Conservation (phyloP, 371 early-diverging fungal genomes). For the Rhizopus arrhizus region DNA sequence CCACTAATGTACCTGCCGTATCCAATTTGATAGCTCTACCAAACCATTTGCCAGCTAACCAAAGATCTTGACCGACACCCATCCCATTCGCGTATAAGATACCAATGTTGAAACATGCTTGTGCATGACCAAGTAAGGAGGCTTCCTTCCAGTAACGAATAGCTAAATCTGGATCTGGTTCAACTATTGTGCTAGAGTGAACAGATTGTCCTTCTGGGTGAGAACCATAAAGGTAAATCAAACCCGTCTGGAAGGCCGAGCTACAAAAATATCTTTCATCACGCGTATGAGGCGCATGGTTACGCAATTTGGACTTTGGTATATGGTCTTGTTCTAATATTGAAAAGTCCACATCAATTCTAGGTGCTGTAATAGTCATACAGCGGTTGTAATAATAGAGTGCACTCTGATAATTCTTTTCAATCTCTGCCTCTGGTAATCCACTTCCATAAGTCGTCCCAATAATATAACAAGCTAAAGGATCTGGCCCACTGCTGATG, state of each 20-base stretch:
- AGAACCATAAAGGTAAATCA: constrained; percentile 53
- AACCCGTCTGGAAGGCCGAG: constrained; percentile 52
- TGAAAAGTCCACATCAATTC: constrained; percentile 46
- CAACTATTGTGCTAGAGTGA: constrained; percentile 36
- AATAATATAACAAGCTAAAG: constrained; percentile 49
- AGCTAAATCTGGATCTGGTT: constrained; percentile 44
- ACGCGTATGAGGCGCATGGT: constrained; percentile 44
- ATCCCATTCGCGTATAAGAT: constrained; percentile 51
- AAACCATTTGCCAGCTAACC: constrained; percentile 52
- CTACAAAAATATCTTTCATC: constrained; percentile 53
- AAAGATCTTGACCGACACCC: constrained; percentile 44
- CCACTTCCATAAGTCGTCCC: constrained; percentile 51
- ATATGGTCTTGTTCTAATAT: constrained; percentile 33
- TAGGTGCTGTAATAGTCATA: constrained; percentile 51
- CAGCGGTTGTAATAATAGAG: constrained; percentile 48
- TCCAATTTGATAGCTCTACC: constrained; percentile 54
- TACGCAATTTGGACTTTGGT: constrained; percentile 39
- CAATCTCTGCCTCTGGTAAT: constrained; percentile 42
- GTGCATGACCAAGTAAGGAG: constrained; percentile 50
- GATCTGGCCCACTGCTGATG: constrained; percentile 42
- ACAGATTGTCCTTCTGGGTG: constrained; percentile 43
- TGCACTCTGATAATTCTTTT: constrained; percentile 48
- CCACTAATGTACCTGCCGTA: constrained; percentile 38
- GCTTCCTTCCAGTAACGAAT: constrained; percentile 54
- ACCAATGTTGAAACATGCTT: constrained; percentile 53